A percentile compares a stretch with the other conserved stretches of the same genome.
These are phyloP conservation scores for Picea mariana DNA, from an alignment of 83 land plant genomes.

Conservation along the genomic window DNA sequence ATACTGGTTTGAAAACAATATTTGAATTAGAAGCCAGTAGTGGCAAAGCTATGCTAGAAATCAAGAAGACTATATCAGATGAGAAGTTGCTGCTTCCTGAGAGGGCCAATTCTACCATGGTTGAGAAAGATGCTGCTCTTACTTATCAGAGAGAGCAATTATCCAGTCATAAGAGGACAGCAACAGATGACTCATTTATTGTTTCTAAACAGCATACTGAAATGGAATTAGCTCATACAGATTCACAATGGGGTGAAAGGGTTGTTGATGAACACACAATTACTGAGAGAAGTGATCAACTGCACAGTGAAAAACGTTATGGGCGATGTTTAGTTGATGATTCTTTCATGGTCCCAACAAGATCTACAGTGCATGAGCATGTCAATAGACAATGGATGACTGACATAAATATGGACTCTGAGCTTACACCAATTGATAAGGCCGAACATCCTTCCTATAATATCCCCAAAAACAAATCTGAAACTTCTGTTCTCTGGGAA, in stretches of 20 bases:
- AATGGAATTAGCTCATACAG: neutral
- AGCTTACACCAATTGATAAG: neutral
- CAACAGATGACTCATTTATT: slow-evolving; percentile 15
- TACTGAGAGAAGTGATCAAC: neutral
- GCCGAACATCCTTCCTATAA: neutral
- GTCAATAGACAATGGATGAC: slow-evolving; percentile 14
- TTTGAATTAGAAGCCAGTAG: neutral
- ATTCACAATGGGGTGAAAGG: neutral
- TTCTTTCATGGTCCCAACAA: slow-evolving; percentile 19
- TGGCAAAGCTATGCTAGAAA: neutral
- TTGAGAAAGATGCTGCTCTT: neutral
- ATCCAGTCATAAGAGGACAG: neutral
- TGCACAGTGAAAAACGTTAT: neutral
- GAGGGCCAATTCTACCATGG: neutral
- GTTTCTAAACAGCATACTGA: slow-evolving; percentile 5
- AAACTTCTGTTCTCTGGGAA: neutral
- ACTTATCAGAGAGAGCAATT: neutral
- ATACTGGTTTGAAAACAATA: neutral
- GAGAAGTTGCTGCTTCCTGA: neutral
- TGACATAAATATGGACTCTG: slow-evolving; percentile 12
- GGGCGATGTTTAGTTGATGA: slow-evolving; percentile 10
- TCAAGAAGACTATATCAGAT: neutral
- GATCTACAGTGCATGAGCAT: slow-evolving; percentile 5
- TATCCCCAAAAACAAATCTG: neutral
- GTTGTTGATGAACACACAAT: neutral